These are phyloP conservation scores for Fusarium tupiense DNA, from an alignment of 2,329 filamentous ascomycete species.

Conservation along the genomic window DNA sequence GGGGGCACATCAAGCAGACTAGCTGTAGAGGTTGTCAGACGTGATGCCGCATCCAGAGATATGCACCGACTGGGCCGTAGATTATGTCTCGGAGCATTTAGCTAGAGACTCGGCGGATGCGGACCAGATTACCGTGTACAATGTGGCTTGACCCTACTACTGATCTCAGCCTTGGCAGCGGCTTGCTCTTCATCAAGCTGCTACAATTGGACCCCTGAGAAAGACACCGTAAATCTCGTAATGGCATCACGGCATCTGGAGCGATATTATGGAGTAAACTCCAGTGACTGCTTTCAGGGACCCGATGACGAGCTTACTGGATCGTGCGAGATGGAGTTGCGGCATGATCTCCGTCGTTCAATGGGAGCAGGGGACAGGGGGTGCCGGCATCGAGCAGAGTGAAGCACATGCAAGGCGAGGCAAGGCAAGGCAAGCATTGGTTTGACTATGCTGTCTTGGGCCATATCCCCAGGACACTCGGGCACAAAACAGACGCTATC, in stretches of 20 bases:
- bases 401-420: conserved; percentile 9
- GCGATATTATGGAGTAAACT: neutral
- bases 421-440: neutral
- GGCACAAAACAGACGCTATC: conserved; percentile 4
- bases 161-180: conserved; percentile 35
- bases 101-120: conserved; percentile 16
- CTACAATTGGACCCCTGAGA: neutral
- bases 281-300: conserved; percentile 16
- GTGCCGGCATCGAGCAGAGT: conserved; percentile 27
- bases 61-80: conserved; percentile 4
- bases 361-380: conserved; percentile 23
- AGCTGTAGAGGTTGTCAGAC: conserved; percentile 13
- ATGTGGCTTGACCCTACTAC: conserved; percentile 29
- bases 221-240: neutral
- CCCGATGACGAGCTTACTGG: conserved; percentile 30
- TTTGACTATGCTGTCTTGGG: conserved; percentile 14
- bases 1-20: neutral
- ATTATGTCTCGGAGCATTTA: conserved; percentile 26
- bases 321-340: conserved; percentile 15
- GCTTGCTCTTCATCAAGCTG: conserved; percentile 2
- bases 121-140: conserved; percentile 4
- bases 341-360: conserved; percentile 27
- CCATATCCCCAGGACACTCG: conserved; percentile 9
- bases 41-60: conserved; percentile 16
- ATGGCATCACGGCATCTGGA: neutral